A percentile compares a stretch with the other conserved stretches of the same genome.
These are phyloP conservation scores for Fusarium continuum DNA, from an alignment of 2,329 filamentous ascomycete genomes.

Conservation along the genomic window DNA sequence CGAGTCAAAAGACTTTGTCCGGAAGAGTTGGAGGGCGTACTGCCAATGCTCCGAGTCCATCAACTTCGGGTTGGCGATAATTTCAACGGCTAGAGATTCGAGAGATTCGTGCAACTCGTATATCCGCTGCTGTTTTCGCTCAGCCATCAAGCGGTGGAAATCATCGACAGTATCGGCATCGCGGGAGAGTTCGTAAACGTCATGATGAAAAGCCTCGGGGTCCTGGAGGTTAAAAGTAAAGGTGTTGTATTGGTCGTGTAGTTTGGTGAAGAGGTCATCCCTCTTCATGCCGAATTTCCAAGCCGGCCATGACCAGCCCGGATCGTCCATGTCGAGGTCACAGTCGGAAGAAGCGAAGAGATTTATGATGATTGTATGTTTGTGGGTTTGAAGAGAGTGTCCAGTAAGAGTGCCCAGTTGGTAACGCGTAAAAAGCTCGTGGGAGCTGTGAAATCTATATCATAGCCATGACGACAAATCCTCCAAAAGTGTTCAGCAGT, in stretches of 20 bases:
- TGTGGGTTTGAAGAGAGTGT: conserved; percentile 25
- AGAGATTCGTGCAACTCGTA: conserved; percentile 64
- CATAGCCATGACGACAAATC: conserved; percentile 40
- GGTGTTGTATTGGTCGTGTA: conserved; percentile 70
- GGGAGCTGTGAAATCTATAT: conserved; percentile 42
- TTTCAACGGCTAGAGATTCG: conserved; percentile 67
- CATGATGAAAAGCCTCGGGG: conserved; percentile 68
- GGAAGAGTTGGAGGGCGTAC: conserved; percentile 66
- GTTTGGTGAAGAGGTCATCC: conserved; percentile 65
- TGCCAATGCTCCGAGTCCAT: conserved; percentile 69
- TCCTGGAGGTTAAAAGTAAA: conserved; percentile 65
- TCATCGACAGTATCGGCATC: conserved; percentile 60
- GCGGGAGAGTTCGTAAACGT: conserved; percentile 67
- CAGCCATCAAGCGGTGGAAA: conserved; percentile 63
- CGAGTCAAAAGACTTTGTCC: conserved; percentile 67
- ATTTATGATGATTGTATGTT: conserved; percentile 19
- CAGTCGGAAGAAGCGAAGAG: conserved; percentile 48
- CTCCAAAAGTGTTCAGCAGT: conserved; percentile 34
- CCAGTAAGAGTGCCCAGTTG: conserved; percentile 37
- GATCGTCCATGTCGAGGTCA: conserved; percentile 67
- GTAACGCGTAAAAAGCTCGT: conserved; percentile 39
- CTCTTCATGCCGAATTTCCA: conserved; percentile 72
- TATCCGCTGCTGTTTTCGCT: conserved; percentile 63
- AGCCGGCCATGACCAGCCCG: conserved; percentile 62
- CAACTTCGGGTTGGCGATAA: conserved; percentile 67